Percentiles rank a stretch among this genome's conserved stretches.
Evolutionary conservation across 768 basidiomycete genomes (phyloP).

Genomic region (Hygrocybe punicea): DNA sequence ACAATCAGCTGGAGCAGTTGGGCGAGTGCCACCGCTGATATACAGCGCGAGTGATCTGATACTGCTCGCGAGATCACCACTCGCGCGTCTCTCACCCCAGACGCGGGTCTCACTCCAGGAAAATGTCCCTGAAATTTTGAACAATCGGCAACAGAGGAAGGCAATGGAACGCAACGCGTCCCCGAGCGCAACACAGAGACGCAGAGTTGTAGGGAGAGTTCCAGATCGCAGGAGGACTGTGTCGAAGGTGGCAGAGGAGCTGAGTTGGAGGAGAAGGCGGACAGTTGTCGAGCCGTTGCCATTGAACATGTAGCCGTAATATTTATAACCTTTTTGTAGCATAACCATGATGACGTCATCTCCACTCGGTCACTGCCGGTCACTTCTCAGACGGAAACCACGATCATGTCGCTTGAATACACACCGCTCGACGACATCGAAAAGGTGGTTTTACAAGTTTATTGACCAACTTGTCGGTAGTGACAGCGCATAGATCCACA

Average conservation of each 20-base stretch:
- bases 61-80: too few relatives aligned
- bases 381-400: neutral
- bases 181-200: neutral
- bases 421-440: conserved; percentile 56
- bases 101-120: too few relatives aligned
- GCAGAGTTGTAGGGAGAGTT: neutral
- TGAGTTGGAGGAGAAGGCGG: neutral
- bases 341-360: too few relatives aligned
- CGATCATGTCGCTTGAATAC: conserved; percentile 31
- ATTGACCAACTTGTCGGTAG: neutral
- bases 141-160: too few relatives aligned
- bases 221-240: neutral
- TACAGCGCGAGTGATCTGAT: too few relatives aligned
- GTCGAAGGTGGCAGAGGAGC: neutral
- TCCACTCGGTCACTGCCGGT: too few relatives aligned
- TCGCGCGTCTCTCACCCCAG: too few relatives aligned
- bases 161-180: neutral
- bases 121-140: too few relatives aligned
- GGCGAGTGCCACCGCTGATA: too few relatives aligned
- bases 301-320: too few relatives aligned
- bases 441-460: conserved; percentile 32
- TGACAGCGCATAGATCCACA: conserved; percentile 46
- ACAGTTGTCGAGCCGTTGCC: neutral
- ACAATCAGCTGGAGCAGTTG: too few relatives aligned
- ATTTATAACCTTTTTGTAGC: too few relatives aligned